Evolutionary conservation across 2,329 filamentous ascomycete species (phyloP).

Genomic region (Trichoderma endophyticum): DNA sequence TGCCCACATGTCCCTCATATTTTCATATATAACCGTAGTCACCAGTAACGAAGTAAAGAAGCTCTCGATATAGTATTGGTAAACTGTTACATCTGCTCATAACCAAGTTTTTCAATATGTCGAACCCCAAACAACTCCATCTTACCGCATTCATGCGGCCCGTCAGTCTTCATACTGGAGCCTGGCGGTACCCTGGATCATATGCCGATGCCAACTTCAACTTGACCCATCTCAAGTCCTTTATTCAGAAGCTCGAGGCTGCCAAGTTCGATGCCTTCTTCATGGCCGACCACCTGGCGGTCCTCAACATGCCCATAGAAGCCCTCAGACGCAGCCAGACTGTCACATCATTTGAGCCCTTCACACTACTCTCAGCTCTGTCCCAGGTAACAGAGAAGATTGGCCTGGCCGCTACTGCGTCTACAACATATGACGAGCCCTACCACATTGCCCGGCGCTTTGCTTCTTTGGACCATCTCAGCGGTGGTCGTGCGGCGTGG

Average conservation of each 20-base stretch:
- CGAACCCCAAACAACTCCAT: conserved; percentile 41
- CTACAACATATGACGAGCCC: conserved; percentile 53
- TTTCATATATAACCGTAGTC: not conserved
- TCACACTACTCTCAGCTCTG: conserved; percentile 50
- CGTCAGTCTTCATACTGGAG: conserved; percentile 53
- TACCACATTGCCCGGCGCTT: conserved; percentile 54
- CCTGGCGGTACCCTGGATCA: conserved; percentile 54
- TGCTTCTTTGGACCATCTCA: conserved; percentile 52
- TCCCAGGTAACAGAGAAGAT: conserved; percentile 48
- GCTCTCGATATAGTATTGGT: not conserved
- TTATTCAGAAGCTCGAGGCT: conserved; percentile 51
- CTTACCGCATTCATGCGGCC: conserved; percentile 59
- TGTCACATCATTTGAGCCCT: conserved; percentile 56
- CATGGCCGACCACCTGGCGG: conserved; percentile 54
- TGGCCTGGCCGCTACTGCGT: conserved; percentile 52
- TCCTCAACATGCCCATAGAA: conserved; percentile 55
- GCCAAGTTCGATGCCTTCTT: conserved; percentile 57
- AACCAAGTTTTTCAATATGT: conserved; percentile 6
- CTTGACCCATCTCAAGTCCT: conserved; percentile 48
- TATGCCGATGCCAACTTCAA: conserved; percentile 59
- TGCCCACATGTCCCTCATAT: not conserved
- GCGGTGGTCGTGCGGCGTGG: conserved; percentile 49
- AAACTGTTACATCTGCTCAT: not conserved
- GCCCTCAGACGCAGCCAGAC: conserved; percentile 57
- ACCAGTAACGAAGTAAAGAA: not conserved